Conservation (phyloP, 306 rosid species). For the Notholithocarpus densiflorus region DNA sequence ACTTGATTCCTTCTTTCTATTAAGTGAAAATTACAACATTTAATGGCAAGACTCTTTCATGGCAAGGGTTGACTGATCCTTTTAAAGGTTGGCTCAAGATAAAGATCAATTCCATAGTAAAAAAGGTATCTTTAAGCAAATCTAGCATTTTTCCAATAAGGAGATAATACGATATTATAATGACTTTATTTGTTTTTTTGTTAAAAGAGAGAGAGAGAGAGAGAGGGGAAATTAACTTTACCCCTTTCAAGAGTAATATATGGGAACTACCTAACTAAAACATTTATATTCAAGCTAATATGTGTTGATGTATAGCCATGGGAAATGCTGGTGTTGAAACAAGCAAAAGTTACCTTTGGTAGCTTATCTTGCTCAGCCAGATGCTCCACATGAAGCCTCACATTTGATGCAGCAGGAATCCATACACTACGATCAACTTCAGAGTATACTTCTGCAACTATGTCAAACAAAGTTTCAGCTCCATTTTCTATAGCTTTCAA, state of each 20-base stretch:
- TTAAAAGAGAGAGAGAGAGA: neutral
- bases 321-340: neutral
- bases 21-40: neutral
- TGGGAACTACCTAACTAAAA: slow-evolving; percentile 2
- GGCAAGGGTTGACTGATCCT: neutral
- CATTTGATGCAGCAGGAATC: slow-evolving; percentile 70
- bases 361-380: slow-evolving; percentile 62
- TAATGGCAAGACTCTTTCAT: neutral
- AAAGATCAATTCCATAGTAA: neutral
- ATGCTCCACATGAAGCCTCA: slow-evolving; percentile 82
- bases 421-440: slow-evolving; percentile 54
- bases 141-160: neutral
- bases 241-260: neutral
- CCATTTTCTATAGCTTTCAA: slow-evolving; percentile 80
- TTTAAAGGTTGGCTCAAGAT: neutral
- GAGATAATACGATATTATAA: neutral
- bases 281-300: neutral
- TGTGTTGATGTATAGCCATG: neutral
- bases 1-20: neutral
- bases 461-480: slow-evolving; percentile 69
- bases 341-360: slow-evolving; percentile 57
- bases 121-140: neutral
- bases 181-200: neutral
- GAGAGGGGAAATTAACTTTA: neutral
- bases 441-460: slow-evolving; percentile 68